phyloP scores from a whole-genome alignment of 208 protist genomes.

The Wallacemonas collosoma region DNA sequence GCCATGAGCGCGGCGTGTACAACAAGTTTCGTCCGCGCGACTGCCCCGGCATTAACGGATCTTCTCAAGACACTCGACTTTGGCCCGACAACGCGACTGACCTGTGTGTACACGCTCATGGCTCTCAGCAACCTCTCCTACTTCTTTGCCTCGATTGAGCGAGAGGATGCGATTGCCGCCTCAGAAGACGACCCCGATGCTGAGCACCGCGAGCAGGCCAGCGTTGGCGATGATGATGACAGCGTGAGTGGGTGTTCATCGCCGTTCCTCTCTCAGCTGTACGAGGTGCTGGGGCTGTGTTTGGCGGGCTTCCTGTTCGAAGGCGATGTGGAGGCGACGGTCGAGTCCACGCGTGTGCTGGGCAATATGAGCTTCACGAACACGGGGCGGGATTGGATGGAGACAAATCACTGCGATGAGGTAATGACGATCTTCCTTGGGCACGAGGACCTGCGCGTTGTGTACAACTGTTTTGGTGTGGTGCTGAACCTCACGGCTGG shows the following conservation, averaged over 20 bases:
- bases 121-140: conserved; percentile 82
- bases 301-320: conserved; percentile 74
- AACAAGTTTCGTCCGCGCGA: conserved; percentile 38
- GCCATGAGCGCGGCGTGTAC: conserved; percentile 55
- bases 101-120: conserved; percentile 77
- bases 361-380: conserved; percentile 85
- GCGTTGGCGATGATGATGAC: neutral
- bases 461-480: conserved; percentile 84
- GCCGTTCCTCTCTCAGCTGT: conserved; percentile 38
- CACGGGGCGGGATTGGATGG: conserved; percentile 81
- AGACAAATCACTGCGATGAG: conserved; percentile 78
- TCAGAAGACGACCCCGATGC: neutral
- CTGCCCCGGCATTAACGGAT: conserved; percentile 41
- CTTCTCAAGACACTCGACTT: conserved; percentile 53
- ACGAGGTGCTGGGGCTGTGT: conserved; percentile 49
- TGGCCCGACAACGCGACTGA: conserved; percentile 33
- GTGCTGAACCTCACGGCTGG: conserved; percentile 80
- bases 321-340: conserved; percentile 69
- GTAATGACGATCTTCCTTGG: conserved; percentile 77
- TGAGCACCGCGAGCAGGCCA: neutral
- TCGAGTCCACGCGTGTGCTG: conserved; percentile 75
- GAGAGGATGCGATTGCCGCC: conserved; percentile 5
- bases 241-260: conserved; percentile 6
- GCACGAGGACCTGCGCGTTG: conserved; percentile 78
- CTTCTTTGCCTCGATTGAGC: conserved; percentile 66